Conservation (phyloP, 495 filamentous ascomycete genomes). For the Pyronema omphalodes region DNA sequence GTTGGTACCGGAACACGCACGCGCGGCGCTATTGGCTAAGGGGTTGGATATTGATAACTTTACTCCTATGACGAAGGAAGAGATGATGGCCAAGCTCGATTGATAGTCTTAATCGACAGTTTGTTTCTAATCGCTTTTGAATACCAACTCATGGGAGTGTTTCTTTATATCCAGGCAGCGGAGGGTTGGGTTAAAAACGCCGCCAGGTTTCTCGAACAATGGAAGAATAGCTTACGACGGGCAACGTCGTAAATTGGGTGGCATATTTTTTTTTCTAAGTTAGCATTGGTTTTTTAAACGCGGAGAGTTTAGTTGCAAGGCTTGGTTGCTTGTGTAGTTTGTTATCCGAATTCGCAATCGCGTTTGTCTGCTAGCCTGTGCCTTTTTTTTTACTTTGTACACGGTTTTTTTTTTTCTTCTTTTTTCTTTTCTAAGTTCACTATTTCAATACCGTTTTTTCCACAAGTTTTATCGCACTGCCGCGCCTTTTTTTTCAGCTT, state of each 20-base stretch:
- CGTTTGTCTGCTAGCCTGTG: constrained; percentile 9
- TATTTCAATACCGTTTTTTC: too few relatives aligned
- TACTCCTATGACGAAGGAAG: constrained; percentile 68
- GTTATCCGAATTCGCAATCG: constrained; percentile 9
- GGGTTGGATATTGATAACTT: constrained; percentile 91
- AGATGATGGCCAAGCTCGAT: constrained; percentile 96
- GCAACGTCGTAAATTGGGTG: constrained; percentile 21
- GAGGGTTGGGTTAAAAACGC: constrained; percentile 6
- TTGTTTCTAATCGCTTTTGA: constrained; percentile 19
- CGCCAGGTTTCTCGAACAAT: constrained; percentile 15
- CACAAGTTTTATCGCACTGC: too few relatives aligned
- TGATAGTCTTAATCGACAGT: constrained; percentile 37
- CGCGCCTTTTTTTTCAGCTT: constrained; percentile 7
- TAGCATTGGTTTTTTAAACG: constrained; percentile 20
- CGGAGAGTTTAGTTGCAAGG: constrained; percentile 7
- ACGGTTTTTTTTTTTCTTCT: constrained; percentile 20
- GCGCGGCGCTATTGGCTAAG: constrained; percentile 48
- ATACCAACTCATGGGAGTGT: constrained; percentile 13
- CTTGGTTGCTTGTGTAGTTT: constrained; percentile 8
- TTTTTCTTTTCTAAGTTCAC: constrained; percentile 3
- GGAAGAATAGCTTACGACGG: constrained; percentile 20
- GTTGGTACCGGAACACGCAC: constrained; percentile 71
- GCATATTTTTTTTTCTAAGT: constrained; percentile 21
- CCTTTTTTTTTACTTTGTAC: constrained; percentile 21
- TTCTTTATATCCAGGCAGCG: constrained; percentile 3